These are phyloP conservation scores for Diaporthe humulicola DNA, from an alignment of 2,329 filamentous ascomycete species.

Conservation along the genomic window DNA sequence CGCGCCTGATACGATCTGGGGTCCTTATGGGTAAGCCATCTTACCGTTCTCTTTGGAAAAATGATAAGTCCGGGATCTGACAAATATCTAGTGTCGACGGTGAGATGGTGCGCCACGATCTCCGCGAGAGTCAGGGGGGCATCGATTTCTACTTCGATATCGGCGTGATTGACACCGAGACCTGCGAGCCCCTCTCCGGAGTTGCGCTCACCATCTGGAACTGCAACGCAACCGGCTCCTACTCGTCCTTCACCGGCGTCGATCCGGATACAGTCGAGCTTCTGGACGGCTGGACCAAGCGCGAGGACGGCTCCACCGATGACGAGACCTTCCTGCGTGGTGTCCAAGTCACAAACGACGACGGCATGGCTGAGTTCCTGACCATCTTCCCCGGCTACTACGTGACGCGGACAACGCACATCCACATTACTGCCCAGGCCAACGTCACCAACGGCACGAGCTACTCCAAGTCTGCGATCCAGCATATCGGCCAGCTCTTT, in stretches of 20 bases:
- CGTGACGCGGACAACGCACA: slow-evolving; percentile 54
- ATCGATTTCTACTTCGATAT: slow-evolving; percentile 56
- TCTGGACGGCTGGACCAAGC: slow-evolving; percentile 47
- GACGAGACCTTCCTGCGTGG: slow-evolving; percentile 59
- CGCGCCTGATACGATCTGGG: slow-evolving; percentile 25
- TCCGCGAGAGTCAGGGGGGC: slow-evolving; percentile 53
- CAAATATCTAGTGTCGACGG: slow-evolving; percentile 23
- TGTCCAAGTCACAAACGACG: slow-evolving; percentile 55
- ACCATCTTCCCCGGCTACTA: slow-evolving; percentile 61
- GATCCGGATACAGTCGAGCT: slow-evolving; percentile 33
- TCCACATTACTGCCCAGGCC: slow-evolving; percentile 46
- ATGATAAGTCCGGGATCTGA: not conserved
- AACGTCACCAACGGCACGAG: not conserved
- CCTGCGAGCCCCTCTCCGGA: slow-evolving; percentile 54
- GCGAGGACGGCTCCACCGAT: slow-evolving; percentile 47
- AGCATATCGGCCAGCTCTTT: slow-evolving; percentile 71
- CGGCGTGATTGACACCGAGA: slow-evolving; percentile 56
- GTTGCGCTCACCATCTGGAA: slow-evolving; percentile 47
- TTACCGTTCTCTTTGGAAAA: not conserved
- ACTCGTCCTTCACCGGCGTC: slow-evolving; percentile 50
- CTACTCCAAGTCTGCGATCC: slow-evolving; percentile 16
- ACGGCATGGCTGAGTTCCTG: slow-evolving; percentile 57
- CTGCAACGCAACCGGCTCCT: slow-evolving; percentile 57
- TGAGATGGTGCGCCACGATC: slow-evolving; percentile 53
- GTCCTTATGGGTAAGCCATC: not conserved